Conservation (phyloP, 2,329 filamentous ascomycete genomes). For the Cordyceps tenuipes region DNA sequence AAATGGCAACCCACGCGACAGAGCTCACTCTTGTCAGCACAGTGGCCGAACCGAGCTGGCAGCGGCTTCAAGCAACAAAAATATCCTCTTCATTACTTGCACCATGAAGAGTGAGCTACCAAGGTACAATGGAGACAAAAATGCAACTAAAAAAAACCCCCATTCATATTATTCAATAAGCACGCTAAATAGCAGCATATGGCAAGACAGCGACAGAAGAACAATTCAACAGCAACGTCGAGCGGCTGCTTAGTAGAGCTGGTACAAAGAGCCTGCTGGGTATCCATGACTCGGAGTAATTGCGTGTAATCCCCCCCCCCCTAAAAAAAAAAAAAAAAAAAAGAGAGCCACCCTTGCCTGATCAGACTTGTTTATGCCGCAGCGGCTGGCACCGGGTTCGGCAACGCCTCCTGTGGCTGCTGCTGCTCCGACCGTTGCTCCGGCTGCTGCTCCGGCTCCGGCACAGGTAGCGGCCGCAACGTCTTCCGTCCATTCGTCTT, state of each 20-base stretch:
- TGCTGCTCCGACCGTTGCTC: not conserved
- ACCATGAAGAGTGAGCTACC: too few species aligned
- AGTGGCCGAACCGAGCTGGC: too few species aligned
- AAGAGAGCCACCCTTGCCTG: too few species aligned
- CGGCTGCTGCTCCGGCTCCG: slow-evolving; percentile 14
- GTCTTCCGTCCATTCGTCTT: slow-evolving; percentile 81
- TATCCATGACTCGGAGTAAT: slow-evolving; percentile 3
- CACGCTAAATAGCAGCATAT: slow-evolving; percentile 2
- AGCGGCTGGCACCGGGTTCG: not conserved
- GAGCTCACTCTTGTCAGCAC: too few species aligned
- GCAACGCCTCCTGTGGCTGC: not conserved
- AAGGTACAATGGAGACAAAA: not conserved
- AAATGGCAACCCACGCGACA: too few species aligned
- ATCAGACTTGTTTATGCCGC: not conserved
- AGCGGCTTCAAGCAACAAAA: too few species aligned
- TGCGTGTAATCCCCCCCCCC: not conserved
- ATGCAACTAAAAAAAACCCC: not conserved
- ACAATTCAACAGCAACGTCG: slow-evolving; percentile 3
- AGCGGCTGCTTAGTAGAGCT: not conserved
- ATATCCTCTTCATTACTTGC: too few species aligned
- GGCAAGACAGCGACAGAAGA: not conserved
- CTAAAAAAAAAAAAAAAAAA: not conserved
- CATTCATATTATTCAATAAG: not conserved
- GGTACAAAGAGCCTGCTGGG: slow-evolving; percentile 4
- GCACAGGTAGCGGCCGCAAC: slow-evolving; percentile 30